Evolutionary conservation across 345 rosid genomes (phyloP).

Genomic region (Iberis pinnata): DNA sequence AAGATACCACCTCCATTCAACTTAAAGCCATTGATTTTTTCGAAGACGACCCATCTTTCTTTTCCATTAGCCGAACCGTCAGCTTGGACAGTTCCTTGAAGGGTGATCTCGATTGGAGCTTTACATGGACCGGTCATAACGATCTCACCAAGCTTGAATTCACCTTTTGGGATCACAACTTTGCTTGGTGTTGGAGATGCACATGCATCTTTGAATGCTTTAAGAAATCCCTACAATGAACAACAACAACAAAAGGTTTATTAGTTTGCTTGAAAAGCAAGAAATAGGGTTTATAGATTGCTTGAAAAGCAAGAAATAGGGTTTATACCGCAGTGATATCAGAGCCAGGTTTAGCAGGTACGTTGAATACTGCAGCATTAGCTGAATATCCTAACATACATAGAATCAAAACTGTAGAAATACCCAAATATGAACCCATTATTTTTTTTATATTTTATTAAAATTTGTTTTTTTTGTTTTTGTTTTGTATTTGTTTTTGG

Average conservation of each 20-base stretch:
- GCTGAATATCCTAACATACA: constrained; percentile 24
- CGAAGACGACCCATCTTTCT: constrained; percentile 27
- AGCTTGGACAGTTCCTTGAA: constrained; percentile 22
- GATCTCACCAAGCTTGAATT: constrained; percentile 22
- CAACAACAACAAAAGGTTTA: neutral
- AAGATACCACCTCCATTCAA: constrained; percentile 29
- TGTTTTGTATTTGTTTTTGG: neutral
- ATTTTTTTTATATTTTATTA: neutral
- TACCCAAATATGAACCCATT: constrained; percentile 19
- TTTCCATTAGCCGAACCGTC: constrained; percentile 2
- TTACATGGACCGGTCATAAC: constrained; percentile 28
- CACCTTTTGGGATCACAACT: constrained; percentile 29
- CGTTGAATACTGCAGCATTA: constrained; percentile 19
- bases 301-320: constrained; percentile 4
- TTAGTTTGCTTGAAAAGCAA: neutral
- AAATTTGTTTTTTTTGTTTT: neutral
- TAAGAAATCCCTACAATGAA: constrained; percentile 19
- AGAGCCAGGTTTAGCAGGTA: constrained; percentile 12
- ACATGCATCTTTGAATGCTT: constrained; percentile 27
- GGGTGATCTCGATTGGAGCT: constrained; percentile 16
- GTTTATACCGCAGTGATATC: constrained; percentile 25
- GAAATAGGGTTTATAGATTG: neutral
- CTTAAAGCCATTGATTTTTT: constrained; percentile 12
- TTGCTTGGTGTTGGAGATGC: constrained; percentile 7
- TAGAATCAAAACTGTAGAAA: constrained; percentile 6